A percentile compares a stretch with the other conserved stretches of the same genome.
phyloP scores from a whole-genome alignment of 2,329 filamentous ascomycete genomes.

The Aspergillus sp. region DNA sequence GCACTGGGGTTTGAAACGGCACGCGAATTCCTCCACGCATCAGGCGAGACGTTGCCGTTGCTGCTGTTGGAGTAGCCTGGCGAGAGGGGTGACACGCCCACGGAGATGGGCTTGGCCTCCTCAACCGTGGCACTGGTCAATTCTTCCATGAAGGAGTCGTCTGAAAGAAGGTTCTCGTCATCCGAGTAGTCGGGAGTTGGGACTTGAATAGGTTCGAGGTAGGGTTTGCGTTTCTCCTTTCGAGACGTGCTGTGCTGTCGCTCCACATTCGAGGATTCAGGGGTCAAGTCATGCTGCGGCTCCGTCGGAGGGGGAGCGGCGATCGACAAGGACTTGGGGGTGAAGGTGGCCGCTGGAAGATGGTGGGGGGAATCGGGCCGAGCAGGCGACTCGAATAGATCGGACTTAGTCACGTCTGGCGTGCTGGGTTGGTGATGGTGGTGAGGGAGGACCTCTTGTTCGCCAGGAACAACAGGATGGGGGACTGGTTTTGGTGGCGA shows the following conservation, averaged over 20 bases:
- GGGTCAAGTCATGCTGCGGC: slow-evolving; percentile 24
- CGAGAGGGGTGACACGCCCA: slow-evolving; percentile 80
- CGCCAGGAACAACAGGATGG: slow-evolving; percentile 17
- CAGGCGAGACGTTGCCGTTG: slow-evolving; percentile 29
- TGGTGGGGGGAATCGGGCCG: slow-evolving; percentile 22
- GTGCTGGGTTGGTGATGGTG: slow-evolving; percentile 3
- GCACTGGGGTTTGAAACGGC: slow-evolving; percentile 44
- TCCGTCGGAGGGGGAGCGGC: slow-evolving; percentile 23
- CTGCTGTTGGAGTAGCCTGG: slow-evolving; percentile 56
- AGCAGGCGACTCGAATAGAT: slow-evolving; percentile 14
- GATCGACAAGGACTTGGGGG: slow-evolving; percentile 23
- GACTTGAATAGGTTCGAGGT: slow-evolving; percentile 57
- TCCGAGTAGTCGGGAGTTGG: slow-evolving; percentile 43
- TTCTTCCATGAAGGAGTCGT: slow-evolving; percentile 83
- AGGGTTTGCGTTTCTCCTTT: slow-evolving; percentile 38
- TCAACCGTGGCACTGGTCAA: slow-evolving; percentile 78
- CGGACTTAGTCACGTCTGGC: slow-evolving; percentile 12
- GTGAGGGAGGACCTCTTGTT: slow-evolving; percentile 20
- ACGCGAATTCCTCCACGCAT: slow-evolving; percentile 40
- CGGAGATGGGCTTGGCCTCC: slow-evolving; percentile 76
- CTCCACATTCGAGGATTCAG: slow-evolving; percentile 24
- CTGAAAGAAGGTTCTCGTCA: slow-evolving; percentile 50
- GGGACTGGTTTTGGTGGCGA: slow-evolving; percentile 22
- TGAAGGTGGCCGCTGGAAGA: slow-evolving; percentile 18
- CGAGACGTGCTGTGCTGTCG: slow-evolving; percentile 23